A percentile compares a stretch with the other conserved stretches of the same genome.
Evolutionary conservation across 768 basidiomycete genomes (phyloP).

Genomic region (Cubamyces lactineus): DNA sequence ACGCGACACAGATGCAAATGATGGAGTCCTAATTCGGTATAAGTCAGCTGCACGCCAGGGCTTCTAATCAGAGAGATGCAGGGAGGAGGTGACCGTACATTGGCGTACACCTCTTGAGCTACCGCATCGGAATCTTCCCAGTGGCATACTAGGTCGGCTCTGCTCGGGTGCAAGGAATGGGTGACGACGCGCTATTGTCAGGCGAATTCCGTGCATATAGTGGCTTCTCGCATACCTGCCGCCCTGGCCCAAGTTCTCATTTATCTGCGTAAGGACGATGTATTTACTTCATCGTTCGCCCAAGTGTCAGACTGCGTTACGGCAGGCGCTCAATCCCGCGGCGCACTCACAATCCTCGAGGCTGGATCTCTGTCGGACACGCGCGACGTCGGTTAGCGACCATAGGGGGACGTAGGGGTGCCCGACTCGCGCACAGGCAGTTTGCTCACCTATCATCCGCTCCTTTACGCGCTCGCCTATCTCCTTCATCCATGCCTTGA

Average conservation of each 20-base stretch:
- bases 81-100: conserved; percentile 53
- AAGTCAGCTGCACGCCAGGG: conserved; percentile 21
- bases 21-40: conserved; percentile 60
- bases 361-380: conserved; percentile 61
- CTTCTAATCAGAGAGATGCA: conserved; percentile 11
- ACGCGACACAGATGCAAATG: conserved; percentile 67
- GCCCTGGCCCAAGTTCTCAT: conserved; percentile 83
- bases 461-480: conserved; percentile 85
- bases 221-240: conserved; percentile 60
- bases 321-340: conserved; percentile 8
- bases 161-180: conserved; percentile 32
- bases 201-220: not conserved
- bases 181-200: conserved; percentile 5
- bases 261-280: conserved; percentile 82
- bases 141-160: conserved; percentile 82
- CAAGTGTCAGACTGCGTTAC: conserved; percentile 14
- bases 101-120: conserved; percentile 77
- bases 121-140: conserved; percentile 87
- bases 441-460: conserved; percentile 64
- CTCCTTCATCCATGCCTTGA: conserved; percentile 80
- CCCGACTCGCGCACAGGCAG: not conserved
- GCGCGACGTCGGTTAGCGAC: conserved; percentile 14
- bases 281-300: conserved; percentile 64
- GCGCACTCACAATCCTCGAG: conserved; percentile 74
- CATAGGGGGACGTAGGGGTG: not conserved